Base-by-base conservation (phyloP, 2,329 filamentous ascomycete species). In the Plectosphaerella cucumerina region DNA sequence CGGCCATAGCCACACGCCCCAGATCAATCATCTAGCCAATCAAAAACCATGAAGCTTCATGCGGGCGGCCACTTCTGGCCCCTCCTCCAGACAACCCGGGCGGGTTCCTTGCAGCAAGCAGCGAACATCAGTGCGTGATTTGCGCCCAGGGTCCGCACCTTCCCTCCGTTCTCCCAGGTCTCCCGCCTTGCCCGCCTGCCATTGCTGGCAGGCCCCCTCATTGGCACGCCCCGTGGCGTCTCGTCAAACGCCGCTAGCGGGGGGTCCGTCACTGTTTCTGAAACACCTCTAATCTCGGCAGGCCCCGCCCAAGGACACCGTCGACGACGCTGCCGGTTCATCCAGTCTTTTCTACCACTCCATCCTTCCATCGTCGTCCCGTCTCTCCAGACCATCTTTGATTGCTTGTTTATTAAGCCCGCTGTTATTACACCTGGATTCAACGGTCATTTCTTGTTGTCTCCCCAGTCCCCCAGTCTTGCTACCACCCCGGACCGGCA, bases 181-280 rank as follows among this genome's bases (percentile, higher is more conserved):
- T n/a, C n/a, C n/a, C n/a, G n/a, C n/a, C n/a, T n/a, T n/a, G n/a
- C 20, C 17, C 14, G n/a, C 17, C 37, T 43, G 44, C 52, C 37
- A 56, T 56, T 55, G 55, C 55, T 55, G 53, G 50, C 55, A 53
- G 55, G 53, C 45, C 50, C n/a, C 15, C n/a, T n/a, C n/a, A n/a
- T 39, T 50, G 44, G 37, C 43, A 34, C 22, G 26, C 22, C 43
- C 43, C 17, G 31, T 45, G 37, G 46, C 39, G 41, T 42, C 42
- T 41, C 52, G 17, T 50, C 50, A 53, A 53, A 53, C 48, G 43
- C 46, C 53, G 42, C 48, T 51, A 55, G 44, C 50, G 33, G 18
- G 26, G 26, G 26, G 23, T 18, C 47, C 41, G 37, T 41, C 22
- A 49, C 41, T 49, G 47, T 43, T 43, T 51, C 50, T 56, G 54